Percentiles rank a stretch among this genome's conserved stretches.
Conservation (phyloP, 306 rosid species). For the Inga laurina region DNA sequence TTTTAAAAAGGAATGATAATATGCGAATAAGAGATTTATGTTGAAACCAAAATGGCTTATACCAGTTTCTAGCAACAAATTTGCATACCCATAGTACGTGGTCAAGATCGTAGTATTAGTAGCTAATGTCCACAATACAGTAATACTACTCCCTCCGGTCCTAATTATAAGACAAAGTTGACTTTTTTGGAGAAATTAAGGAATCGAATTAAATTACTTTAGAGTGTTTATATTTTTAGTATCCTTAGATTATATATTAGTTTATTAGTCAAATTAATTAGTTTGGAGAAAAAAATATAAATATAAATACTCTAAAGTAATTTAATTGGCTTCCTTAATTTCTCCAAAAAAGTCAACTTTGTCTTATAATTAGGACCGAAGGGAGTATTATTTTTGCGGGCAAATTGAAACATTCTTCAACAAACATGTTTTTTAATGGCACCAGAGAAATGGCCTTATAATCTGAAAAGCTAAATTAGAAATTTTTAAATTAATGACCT, state of each 20-base stretch:
- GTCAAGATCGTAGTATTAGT: background rate
- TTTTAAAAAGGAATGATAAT: background rate
- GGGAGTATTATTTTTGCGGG: background rate
- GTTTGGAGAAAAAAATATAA: no score
- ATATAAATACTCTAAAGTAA: no score
- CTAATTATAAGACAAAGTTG: no score
- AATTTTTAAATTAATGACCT: slow-evolving; percentile 14
- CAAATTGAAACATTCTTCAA: background rate
- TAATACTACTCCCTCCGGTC: no score
- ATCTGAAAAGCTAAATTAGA: slow-evolving; percentile 5
- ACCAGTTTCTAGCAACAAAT: background rate
- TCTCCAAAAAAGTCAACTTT: no score
- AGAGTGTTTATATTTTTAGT: no score
- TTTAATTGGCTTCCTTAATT: no score
- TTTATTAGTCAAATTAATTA: no score
- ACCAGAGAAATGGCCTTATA: slow-evolving; percentile 19
- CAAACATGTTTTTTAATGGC: background rate
- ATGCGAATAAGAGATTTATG: background rate
- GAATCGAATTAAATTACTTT: no score
- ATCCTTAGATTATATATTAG: no score
- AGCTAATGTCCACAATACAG: background rate
- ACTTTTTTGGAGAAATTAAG: no score
- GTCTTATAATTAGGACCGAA: no score
- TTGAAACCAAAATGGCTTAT: background rate
- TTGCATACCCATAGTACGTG: background rate